Conservation (phyloP, 2,329 filamentous ascomycete species). For the Westerdykella aurantiaca region DNA sequence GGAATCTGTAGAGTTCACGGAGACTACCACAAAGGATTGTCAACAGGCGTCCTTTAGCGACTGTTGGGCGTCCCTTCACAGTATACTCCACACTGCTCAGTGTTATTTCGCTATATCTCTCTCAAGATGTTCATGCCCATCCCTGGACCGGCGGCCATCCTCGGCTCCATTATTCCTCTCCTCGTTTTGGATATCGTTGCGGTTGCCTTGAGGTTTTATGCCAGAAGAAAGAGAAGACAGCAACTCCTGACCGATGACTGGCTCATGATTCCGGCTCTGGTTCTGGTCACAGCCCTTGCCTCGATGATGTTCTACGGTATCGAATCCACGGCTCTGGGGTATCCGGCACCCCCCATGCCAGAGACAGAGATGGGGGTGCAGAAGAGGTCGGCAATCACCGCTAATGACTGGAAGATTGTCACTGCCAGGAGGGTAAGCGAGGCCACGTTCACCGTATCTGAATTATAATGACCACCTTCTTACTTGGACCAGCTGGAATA, state of each 20-base stretch:
- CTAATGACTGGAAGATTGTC: background rate
- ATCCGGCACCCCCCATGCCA: background rate
- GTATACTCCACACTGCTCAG: too few relatives aligned
- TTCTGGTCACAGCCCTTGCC: constrained; percentile 1
- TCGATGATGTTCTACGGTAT: constrained; percentile 5
- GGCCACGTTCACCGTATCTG: background rate
- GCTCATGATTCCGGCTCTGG: constrained; percentile 4
- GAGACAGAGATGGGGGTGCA: background rate
- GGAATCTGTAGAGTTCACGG: too few relatives aligned
- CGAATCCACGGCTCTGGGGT: constrained; percentile 2
- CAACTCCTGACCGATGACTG: constrained; percentile 4
- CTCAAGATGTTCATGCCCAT: constrained; percentile 3
- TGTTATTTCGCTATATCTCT: background rate
- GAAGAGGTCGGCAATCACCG: background rate
- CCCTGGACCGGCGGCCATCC: constrained; percentile 1
- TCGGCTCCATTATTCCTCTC: constrained; percentile 3
- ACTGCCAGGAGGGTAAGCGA: background rate
- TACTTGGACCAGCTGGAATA: constrained; percentile 5
- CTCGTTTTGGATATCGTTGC: constrained; percentile 2
- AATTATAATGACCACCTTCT: background rate
- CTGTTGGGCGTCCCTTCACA: too few relatives aligned
- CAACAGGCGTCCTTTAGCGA: too few relatives aligned
- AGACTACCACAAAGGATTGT: too few relatives aligned
- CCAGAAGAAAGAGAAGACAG: constrained; percentile 1
- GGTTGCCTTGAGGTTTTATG: constrained; percentile 5